A percentile compares a stretch with the other conserved stretches of the same genome.
Evolutionary conservation across 2,329 filamentous ascomycete species (phyloP).

Genomic region (Epichloe scottii): DNA sequence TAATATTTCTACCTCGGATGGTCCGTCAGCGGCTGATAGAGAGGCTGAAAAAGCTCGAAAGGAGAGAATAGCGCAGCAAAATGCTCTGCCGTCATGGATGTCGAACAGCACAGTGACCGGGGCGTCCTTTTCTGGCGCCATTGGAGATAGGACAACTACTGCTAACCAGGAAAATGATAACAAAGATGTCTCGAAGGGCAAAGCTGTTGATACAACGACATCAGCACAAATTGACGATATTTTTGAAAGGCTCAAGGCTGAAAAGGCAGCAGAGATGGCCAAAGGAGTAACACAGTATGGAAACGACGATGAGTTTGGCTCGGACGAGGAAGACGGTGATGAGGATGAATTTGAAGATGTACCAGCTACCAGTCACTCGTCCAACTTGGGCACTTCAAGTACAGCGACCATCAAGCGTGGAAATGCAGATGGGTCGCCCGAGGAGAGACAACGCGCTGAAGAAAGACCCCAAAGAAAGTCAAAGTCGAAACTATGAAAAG

Average conservation of each 20-base stretch:
- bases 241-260: constrained; percentile 52
- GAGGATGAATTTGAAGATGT: constrained; percentile 39
- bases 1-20: constrained; percentile 53
- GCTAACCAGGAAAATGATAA: constrained; percentile 26
- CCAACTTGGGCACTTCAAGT: constrained; percentile 19
- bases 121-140: constrained; percentile 37
- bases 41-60: constrained; percentile 52
- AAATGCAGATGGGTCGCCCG: constrained; percentile 15
- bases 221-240: constrained; percentile 51
- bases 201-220: constrained; percentile 35
- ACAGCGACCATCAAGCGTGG: constrained; percentile 23
- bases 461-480: constrained; percentile 26
- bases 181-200: constrained; percentile 30
- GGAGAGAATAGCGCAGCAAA: constrained; percentile 54
- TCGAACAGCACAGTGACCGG: constrained; percentile 56
- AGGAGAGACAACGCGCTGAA: neutral
- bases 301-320: constrained; percentile 22
- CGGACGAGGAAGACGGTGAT: constrained; percentile 25
- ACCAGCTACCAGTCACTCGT: constrained; percentile 23
- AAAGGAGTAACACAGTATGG: constrained; percentile 17
- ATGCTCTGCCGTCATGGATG: constrained; percentile 61
- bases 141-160: constrained; percentile 11
- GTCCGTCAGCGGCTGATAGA: constrained; percentile 54
- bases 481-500: constrained; percentile 44
- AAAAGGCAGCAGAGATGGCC: constrained; percentile 37